Evolutionary conservation across 192 early-diverging fungal genomes (phyloP), one percentile per base, ranked within the genome.

Genomic region (Borealophlyctis nickersoniae): DNA sequence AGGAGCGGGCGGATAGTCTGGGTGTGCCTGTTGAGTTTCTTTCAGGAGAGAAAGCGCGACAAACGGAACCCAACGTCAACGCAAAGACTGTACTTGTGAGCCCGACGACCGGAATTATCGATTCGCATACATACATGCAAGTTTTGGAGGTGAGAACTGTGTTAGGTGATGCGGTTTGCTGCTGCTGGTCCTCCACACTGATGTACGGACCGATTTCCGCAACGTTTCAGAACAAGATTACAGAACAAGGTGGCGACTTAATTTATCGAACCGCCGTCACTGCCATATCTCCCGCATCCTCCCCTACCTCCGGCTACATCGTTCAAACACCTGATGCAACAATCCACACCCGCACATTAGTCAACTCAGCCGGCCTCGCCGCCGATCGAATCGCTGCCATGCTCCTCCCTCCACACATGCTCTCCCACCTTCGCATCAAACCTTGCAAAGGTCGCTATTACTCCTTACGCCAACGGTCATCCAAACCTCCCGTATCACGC

Each of bases 361-460:
- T 95, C 62, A 95, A 95, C 70, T 74, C 87, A 4, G 91, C 88
- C 1, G 92, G 92, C 0, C 74, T 93, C 24, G 77, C 82, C 71
- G 73, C 89, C 0, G 88, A 90, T 67, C 76, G 75, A 56, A 67
- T 94, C 22, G 81, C 84, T 22, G 60, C 69, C 36, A 54, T 81
- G 61, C 28, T 87, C 1, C 49, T 23, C 4, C 26, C 13, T 1
- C 68, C 1, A n/a, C 32, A 56, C 3, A 5, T 29, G 26, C 67
- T 13, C 23, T 54, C 28, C 7, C 39, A 9, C 24, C 87, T 85
- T 75, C 77, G 72, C 49, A 67, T 94, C 22, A 70, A 89, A 62
- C 89, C 87, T 68, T 88, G 85, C 58, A 91, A 89, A 60, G 92
- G 92, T 0, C 84, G 86, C 56, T 95, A 94, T 69, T 94, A 86